phyloP scores from a whole-genome alignment of 192 early-diverging fungal species.

The Coemansia erecta region DNA sequence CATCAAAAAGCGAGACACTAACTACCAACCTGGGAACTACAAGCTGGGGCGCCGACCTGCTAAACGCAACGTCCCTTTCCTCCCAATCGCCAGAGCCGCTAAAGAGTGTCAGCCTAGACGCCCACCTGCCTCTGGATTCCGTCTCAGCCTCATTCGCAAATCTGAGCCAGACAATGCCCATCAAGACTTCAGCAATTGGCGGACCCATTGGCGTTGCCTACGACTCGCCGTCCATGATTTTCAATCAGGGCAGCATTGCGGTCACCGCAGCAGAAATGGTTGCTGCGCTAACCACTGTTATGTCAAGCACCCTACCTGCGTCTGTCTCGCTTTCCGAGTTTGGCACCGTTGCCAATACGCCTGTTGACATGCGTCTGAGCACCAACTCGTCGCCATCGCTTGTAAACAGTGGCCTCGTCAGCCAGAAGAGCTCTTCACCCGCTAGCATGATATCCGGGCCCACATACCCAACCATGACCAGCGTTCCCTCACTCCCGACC shows the following conservation, averaged over 20 bases:
- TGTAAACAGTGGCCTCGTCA: conserved; percentile 6
- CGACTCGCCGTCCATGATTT: conserved; percentile 7
- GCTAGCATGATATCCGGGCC: conserved; percentile 7
- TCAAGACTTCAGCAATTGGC: conserved; percentile 16
- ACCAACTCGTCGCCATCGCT: conserved; percentile 22
- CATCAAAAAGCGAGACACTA: conserved; percentile 5
- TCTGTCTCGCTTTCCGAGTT: conserved; percentile 14
- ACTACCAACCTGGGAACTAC: background rate
- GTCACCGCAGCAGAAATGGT: conserved; percentile 4
- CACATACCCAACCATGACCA: conserved; percentile 4
- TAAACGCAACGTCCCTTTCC: background rate
- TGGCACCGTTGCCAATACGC: conserved; percentile 14
- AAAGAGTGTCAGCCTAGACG: background rate
- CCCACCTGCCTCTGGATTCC: conserved; percentile 6
- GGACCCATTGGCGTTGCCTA: conserved; percentile 19
- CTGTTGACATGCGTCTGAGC: conserved; percentile 14
- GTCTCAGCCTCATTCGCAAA: conserved; percentile 17
- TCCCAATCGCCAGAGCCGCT: background rate
- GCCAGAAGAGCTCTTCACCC: conserved; percentile 14
- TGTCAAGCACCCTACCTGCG: conserved; percentile 11
- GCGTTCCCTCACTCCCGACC: conserved; percentile 8
- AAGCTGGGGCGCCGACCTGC: conserved; percentile 6
- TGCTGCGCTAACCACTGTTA: background rate
- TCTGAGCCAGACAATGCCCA: conserved; percentile 22
- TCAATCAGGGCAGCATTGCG: conserved; percentile 1